Base-by-base conservation (phyloP, 164 flowering plant species). In the Annona squamosa region DNA sequence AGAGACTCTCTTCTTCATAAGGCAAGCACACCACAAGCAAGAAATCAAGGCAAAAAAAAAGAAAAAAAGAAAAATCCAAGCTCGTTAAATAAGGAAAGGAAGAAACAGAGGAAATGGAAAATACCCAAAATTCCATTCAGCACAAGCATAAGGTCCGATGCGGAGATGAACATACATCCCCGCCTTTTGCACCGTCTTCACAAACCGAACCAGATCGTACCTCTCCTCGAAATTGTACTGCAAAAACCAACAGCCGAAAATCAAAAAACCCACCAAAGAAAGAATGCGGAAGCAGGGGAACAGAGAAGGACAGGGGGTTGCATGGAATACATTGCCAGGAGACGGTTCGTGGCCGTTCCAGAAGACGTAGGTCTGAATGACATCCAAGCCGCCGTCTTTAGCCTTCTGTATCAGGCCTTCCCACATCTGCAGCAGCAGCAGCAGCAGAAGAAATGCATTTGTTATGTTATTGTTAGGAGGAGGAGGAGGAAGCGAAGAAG, bases 111-210 rank as follows among this genome's bases (percentile, higher is more conserved):
- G 43, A 43, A 69, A 46, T 46, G 48, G 12, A 12, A 46, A 47
- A 47, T 85, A 93, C 98, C 98, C 98, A 75, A 85, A 92, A 72
- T 89, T 91, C 98, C 98, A 94, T 63, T 94, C 97, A 43, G 91
- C 93, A 77, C 97, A 92, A 69, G 88, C 85, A 80, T 92, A 94
- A 59, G 98, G 98, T 9, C 98, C 98, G 78, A 94, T 86, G 4
- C 98, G 87, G 3, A 94, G 85, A 84, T 84, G 81, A 68, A 73
- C 94, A 77, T 87, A 92, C 6, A 94, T 89, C 19, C 97, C 98
- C 46, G 77, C 84, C 69, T 80, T 78, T 77, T 90, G 90, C 47
- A 85, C 84, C 10, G 89, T 83, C 82, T 88, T 89, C 7, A 94
- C 76, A 78, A 94, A 94, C 74, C 85, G 65, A 10, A 92, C 88